Evolutionary conservation across 768 basidiomycete genomes (phyloP).

Genomic region (Macrolepiota fuliginosa): DNA sequence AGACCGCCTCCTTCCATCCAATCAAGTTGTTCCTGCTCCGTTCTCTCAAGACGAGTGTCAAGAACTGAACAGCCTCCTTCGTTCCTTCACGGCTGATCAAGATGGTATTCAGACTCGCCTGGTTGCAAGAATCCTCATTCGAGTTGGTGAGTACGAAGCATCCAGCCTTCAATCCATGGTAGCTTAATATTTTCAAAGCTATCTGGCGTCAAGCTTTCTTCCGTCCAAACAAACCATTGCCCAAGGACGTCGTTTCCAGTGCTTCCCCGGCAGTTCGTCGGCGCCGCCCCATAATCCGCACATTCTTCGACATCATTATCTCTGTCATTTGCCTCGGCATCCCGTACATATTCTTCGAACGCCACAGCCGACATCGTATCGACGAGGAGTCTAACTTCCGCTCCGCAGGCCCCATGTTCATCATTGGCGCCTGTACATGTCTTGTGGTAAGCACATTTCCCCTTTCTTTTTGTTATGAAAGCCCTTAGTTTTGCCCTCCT

Average conservation of each 20-base stretch:
- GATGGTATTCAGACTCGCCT: slow-evolving; percentile 53
- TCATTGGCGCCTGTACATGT: slow-evolving; percentile 64
- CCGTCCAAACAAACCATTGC: slow-evolving; percentile 66
- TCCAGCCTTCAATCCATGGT: too few relatives aligned
- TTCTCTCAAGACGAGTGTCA: slow-evolving; percentile 78
- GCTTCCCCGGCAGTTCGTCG: slow-evolving; percentile 24
- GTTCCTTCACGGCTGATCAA: slow-evolving; percentile 29
- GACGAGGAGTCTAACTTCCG: slow-evolving; percentile 62
- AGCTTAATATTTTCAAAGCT: slow-evolving; percentile 28
- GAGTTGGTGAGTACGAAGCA: slow-evolving; percentile 49
- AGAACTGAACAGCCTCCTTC: slow-evolving; percentile 62
- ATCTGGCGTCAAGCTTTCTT: slow-evolving; percentile 73
- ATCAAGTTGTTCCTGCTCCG: slow-evolving; percentile 55
- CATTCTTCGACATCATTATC: slow-evolving; percentile 54
- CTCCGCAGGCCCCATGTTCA: slow-evolving; percentile 53
- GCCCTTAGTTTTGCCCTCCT: slow-evolving; percentile 15
- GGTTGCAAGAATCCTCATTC: slow-evolving; percentile 64
- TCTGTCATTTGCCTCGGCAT: slow-evolving; percentile 73
- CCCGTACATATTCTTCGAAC: slow-evolving; percentile 70
- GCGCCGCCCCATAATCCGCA: slow-evolving; percentile 44
- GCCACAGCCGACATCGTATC: slow-evolving; percentile 42
- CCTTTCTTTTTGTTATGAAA: slow-evolving; percentile 5
- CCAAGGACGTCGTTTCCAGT: slow-evolving; percentile 40
- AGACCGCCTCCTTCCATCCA: slow-evolving; percentile 71
- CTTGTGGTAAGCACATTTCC: slow-evolving; percentile 48